Evolutionary conservation across 306 rosid species (phyloP), one percentile per base, ranked within the genome.

Genomic region (Cicer bijugum): DNA sequence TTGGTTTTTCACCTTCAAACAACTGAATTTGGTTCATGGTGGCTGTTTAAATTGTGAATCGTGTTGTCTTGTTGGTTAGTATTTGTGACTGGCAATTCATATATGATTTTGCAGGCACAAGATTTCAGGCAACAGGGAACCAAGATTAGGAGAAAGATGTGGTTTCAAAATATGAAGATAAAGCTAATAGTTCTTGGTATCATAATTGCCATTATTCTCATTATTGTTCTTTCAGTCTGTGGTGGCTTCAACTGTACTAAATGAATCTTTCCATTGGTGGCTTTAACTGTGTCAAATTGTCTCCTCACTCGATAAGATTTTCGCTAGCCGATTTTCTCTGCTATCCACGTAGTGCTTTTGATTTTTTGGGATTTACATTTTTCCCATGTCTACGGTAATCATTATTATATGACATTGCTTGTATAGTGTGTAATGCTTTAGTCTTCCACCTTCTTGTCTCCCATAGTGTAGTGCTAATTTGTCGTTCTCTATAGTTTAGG

Each of bases 121-220:
- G 98, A 90, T 81, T 92, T 92, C 71, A 87, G 88, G 87, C 91
- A 87, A 84, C 98, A 92, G 74, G 98, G 98, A 76, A 92, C 98
- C 75, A 74, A 87, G 89, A 83, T 92, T 74, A 90, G 89, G 86
- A 90, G 98, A 79, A 90, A 90, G 90, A 92, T 92, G 98, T 92
- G 98, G 96, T 77, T 81, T 33, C 88, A 92, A 81, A 92, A 92
- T 82, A 92, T 92, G 98, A 92, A 92, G 90, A 83, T 88, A 63
- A 92, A 90, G 88, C 84, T 92, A 51, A 82, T 92, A 52, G 96
- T 88, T 80, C 69, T 90, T 81, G 98, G 78, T 39, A 92, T 92
- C 86, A 19, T 90, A n/a, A 58, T 88, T 12, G 87, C 88, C 12
- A 61, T 92, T 74, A 90, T 92, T 84, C 91, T 90, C 79, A 85